Evolutionary conservation across 2,329 filamentous ascomycete genomes (phyloP).

Genomic region (Lasiodiplodia sp.): DNA sequence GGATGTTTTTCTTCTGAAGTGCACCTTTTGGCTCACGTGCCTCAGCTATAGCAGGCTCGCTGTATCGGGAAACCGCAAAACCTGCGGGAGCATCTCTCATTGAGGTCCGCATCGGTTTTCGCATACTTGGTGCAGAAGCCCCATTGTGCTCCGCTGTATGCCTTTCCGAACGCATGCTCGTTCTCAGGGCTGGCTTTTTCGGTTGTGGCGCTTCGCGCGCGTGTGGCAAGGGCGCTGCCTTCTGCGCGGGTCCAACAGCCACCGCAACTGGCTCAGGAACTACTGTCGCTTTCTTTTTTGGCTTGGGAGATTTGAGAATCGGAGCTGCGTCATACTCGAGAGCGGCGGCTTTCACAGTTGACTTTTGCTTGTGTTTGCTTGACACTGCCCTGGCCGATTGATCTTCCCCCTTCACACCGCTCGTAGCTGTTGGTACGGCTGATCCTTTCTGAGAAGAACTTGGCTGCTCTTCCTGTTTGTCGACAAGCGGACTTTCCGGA

Average conservation of each 20-base stretch:
- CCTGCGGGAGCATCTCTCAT: conserved; percentile 37
- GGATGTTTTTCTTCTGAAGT: conserved; percentile 50
- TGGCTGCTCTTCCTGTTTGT: conserved; percentile 63
- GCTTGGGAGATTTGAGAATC: conserved; percentile 40
- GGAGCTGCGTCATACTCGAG: background rate
- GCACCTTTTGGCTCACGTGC: conserved; percentile 43
- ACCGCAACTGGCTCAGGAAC: conserved; percentile 18
- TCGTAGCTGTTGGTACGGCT: background rate
- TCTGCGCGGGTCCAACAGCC: conserved; percentile 5
- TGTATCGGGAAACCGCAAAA: conserved; percentile 45
- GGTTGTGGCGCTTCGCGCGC: conserved; percentile 38
- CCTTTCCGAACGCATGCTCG: conserved; percentile 41
- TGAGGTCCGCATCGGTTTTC: conserved; percentile 35
- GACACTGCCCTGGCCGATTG: background rate
- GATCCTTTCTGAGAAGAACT: conserved; percentile 36
- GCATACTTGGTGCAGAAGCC: conserved; percentile 1
- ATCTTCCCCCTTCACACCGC: background rate
- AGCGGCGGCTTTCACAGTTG: background rate
- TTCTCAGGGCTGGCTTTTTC: conserved; percentile 51
- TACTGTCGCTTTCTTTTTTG: conserved; percentile 45
- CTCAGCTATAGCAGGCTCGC: conserved; percentile 36
- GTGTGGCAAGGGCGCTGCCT: conserved; percentile 29
- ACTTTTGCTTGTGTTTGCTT: conserved; percentile 31
- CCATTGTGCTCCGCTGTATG: conserved; percentile 31
- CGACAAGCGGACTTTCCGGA: conserved; percentile 24